These are phyloP conservation scores for Aspergillus nomiae DNA, from an alignment of 2,329 filamentous ascomycete genomes.

Conservation along the genomic window DNA sequence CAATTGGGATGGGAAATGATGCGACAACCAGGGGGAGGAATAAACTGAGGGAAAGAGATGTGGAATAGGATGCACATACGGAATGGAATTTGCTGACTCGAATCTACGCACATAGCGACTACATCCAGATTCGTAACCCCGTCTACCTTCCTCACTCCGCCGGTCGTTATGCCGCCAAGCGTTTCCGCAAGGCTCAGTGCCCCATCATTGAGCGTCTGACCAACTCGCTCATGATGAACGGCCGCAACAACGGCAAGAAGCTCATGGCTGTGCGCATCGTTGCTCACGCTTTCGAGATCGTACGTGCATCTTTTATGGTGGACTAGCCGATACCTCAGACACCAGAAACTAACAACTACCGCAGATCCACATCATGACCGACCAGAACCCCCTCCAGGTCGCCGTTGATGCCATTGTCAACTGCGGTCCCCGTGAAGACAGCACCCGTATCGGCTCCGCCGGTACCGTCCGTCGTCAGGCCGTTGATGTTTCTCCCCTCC, in stretches of 20 bases:
- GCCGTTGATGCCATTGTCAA: constrained; percentile 99
- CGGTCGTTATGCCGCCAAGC: constrained; percentile 97
- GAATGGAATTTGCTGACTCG: constrained; percentile 33
- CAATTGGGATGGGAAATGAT: constrained; percentile 13
- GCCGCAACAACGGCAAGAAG: constrained; percentile 99
- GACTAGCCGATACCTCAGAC: neutral
- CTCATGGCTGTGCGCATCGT: constrained; percentile 99
- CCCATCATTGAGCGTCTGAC: constrained; percentile 99
- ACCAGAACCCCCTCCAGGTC: constrained; percentile 99
- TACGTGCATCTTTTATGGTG: constrained; percentile 58
- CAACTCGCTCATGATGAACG: constrained; percentile 99
- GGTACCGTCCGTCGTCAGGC: constrained; percentile 99
- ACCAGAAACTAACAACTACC: constrained; percentile 9
- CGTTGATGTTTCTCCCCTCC: constrained; percentile 99
- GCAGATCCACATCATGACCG: constrained; percentile 99
- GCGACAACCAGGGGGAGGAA: constrained; percentile 9
- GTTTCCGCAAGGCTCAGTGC: constrained; percentile 99
- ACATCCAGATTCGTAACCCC: constrained; percentile 98
- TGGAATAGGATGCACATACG: constrained; percentile 6
- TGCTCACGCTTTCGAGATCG: constrained; percentile 98
- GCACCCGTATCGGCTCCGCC: constrained; percentile 97
- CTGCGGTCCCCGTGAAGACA: constrained; percentile 99
- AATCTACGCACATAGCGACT: constrained; percentile 69
- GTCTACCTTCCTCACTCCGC: constrained; percentile 99
- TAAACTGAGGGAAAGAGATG: constrained; percentile 12